A percentile compares a stretch with the other conserved stretches of the same genome.
Conservation (phyloP, 495 filamentous ascomycete species). For the Tuber aestivum region DNA sequence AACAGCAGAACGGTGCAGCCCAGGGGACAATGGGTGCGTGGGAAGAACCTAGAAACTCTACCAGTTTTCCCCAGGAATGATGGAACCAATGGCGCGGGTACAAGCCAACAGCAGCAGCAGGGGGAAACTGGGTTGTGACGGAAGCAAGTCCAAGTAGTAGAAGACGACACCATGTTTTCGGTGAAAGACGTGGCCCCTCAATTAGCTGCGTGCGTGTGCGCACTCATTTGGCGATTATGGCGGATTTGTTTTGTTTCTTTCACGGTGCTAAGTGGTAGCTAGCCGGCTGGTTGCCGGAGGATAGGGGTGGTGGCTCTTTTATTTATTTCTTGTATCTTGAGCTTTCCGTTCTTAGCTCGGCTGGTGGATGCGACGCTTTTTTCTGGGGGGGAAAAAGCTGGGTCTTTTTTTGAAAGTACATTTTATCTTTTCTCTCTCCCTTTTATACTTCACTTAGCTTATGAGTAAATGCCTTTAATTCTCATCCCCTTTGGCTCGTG, state of each 20-base stretch:
- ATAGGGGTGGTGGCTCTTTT: neutral
- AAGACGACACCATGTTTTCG: neutral
- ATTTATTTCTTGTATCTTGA: constrained; percentile 1
- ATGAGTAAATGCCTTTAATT: neutral
- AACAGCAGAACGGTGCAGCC: constrained; percentile 52
- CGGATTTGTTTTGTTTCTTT: neutral
- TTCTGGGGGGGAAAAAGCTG: neutral
- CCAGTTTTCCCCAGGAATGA: constrained; percentile 77
- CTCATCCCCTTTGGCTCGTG: neutral
- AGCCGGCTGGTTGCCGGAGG: neutral
- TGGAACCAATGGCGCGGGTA: neutral
- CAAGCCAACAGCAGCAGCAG: constrained; percentile 20
- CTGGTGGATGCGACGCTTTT: neutral
- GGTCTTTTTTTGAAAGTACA: constrained; percentile 3
- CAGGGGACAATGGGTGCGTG: constrained; percentile 73
- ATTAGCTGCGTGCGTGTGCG: neutral
- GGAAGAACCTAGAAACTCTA: constrained; percentile 68
- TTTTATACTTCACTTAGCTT: neutral
- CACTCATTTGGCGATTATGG: neutral
- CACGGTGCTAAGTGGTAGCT: neutral
- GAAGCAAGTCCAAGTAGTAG: constrained; percentile 8
- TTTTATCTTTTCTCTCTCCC: neutral
- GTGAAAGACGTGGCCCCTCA: neutral
- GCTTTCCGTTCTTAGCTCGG: neutral
- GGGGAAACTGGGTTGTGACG: constrained; percentile 13